These are phyloP conservation scores for Trematosphaeria pertusa DNA, from an alignment of 2,329 filamentous ascomycete species.

Conservation along the genomic window DNA sequence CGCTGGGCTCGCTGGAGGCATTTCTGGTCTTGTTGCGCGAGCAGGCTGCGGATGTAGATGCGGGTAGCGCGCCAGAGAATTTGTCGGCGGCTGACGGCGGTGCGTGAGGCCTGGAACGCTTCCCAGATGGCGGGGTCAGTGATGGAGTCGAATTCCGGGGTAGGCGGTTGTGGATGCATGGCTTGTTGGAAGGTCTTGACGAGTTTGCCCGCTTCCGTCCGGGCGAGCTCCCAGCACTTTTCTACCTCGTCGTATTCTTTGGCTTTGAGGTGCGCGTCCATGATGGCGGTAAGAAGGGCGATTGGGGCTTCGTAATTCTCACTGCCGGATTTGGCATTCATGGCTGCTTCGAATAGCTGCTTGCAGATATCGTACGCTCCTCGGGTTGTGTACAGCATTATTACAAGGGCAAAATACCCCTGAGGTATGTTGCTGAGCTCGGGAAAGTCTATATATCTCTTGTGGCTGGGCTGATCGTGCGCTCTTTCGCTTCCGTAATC, in stretches of 20 bases:
- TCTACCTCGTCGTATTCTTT: slow-evolving; percentile 67
- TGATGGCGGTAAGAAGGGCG: slow-evolving; percentile 62
- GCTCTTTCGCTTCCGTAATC: slow-evolving; percentile 38
- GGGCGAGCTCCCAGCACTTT: slow-evolving; percentile 70
- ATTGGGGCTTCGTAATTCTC: slow-evolving; percentile 31
- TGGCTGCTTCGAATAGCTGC: slow-evolving; percentile 32
- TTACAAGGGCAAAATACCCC: slow-evolving; percentile 62
- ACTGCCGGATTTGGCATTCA: slow-evolving; percentile 8
- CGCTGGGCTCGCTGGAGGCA: slow-evolving; percentile 38
- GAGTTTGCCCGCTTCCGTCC: slow-evolving; percentile 58
- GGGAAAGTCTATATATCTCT: slow-evolving; percentile 29
- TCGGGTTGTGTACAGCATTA: slow-evolving; percentile 61
- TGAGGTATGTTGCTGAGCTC: slow-evolving; percentile 54
- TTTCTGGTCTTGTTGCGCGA: slow-evolving; percentile 56
- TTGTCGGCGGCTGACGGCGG: slow-evolving; percentile 52
- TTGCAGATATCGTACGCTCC: slow-evolving; percentile 53
- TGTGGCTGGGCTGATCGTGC: slow-evolving; percentile 32
- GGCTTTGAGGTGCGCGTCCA: slow-evolving; percentile 69
- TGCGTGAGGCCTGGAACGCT: slow-evolving; percentile 26
- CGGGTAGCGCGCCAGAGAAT: slow-evolving; percentile 58
- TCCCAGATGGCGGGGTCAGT: slow-evolving; percentile 27
- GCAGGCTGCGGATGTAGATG: slow-evolving; percentile 61
- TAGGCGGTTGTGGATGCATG: slow-evolving; percentile 42
- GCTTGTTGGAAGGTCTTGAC: slow-evolving; percentile 39
- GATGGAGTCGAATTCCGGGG: slow-evolving; percentile 23